Evolutionary conservation across 768 basidiomycete species (phyloP), one percentile per base, ranked within the genome.

Genomic region (Tylopilus plumbeoviolaceoides): DNA sequence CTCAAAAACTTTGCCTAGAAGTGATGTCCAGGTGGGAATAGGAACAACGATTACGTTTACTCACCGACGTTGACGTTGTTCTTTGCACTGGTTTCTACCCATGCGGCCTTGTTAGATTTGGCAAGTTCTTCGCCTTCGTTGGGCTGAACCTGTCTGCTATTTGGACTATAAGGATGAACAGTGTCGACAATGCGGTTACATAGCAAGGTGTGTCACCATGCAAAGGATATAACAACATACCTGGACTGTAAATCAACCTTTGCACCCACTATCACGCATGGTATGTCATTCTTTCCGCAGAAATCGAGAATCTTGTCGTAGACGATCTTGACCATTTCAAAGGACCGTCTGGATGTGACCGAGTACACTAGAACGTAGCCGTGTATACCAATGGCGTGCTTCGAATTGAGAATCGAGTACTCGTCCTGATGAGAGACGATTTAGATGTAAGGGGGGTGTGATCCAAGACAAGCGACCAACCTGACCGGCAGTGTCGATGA

Each of bases 401-500:
- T 91, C 25, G 89, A 80, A 60, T 91, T 92, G 58, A 99, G 82
- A 52, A 95, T 90, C 18, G 92, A 89, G 74, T 90, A 98, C 70
- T 99, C 95, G 65, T 98, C 95, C 93, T 62, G 46, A 35, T 12
- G 25, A 10, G 15, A 44, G 51, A 52, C 25, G 27, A 47, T 43
- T 53, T 23, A 44, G 54, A 57, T 33, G 52, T 39, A 21, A 41
- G 30, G 44, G 10, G 23, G 18, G 55, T 7, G 33, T 33, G 53
- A 40, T 39, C 14, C 15, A 27, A 50, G 9, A 40, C 35, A 39
- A 39, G 49, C 7, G 38, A 67, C 82, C 59, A 51, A 91, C 94
- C 83, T 98, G 95, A 27, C 95, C 95, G 47, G 95, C 95, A 58
- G 93, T 95, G 70, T 98, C 95, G 62, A 98, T 91, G 74, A 98